A percentile compares a stretch with the other conserved stretches of the same genome.
phyloP scores from a whole-genome alignment of 352 stramenopile species.

The Phytophthora sojae region DNA sequence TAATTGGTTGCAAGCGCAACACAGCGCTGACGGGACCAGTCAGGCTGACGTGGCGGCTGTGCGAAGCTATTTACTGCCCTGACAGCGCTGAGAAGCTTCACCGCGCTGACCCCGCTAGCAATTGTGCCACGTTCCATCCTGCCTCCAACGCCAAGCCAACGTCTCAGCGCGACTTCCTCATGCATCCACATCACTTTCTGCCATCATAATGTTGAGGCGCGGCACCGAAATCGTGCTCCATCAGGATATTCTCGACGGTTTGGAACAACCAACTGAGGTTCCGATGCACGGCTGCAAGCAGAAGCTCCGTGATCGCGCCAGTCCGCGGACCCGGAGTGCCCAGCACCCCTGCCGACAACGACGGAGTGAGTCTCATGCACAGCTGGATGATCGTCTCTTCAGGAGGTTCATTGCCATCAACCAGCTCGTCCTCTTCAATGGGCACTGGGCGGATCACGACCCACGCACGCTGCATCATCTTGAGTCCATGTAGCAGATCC shows the following conservation, averaged over 20 bases:
- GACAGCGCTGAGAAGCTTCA: background rate
- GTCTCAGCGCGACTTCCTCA: background rate
- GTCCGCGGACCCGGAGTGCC: conserved; percentile 29
- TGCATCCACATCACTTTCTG: conserved; percentile 39
- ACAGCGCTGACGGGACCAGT: background rate
- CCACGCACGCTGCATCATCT: conserved; percentile 54
- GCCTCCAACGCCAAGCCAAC: background rate
- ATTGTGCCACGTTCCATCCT: background rate
- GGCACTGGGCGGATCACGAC: conserved; percentile 44
- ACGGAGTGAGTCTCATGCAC: conserved; percentile 61
- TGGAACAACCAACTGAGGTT: conserved; percentile 59
- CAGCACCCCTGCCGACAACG: conserved; percentile 31
- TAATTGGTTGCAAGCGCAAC: conserved; percentile 27
- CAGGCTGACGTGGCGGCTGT: conserved; percentile 13
- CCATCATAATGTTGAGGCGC: background rate
- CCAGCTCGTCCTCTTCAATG: conserved; percentile 8
- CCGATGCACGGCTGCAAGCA: conserved; percentile 53
- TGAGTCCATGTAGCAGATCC: conserved; percentile 44
- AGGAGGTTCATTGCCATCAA: background rate
- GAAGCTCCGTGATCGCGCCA: conserved; percentile 53
- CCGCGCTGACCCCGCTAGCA: no score
- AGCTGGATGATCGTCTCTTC: conserved; percentile 58
- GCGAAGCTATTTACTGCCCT: background rate
- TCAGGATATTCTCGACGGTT: conserved; percentile 64
- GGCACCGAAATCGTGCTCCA: conserved; percentile 41